Conservation (phyloP, 2,329 filamentous ascomycete species). For the Talaromyces sp. region DNA sequence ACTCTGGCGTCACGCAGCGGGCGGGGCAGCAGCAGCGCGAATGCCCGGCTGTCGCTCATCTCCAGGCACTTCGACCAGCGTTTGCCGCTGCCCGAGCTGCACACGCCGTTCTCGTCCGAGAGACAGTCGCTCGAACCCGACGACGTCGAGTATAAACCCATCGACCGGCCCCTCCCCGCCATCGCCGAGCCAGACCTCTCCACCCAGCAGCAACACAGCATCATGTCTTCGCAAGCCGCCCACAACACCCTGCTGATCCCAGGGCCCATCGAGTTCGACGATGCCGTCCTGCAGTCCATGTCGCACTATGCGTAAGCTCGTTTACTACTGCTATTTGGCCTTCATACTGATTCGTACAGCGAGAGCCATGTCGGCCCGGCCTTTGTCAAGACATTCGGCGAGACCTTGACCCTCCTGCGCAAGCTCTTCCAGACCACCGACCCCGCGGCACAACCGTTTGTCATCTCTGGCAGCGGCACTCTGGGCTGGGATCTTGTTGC, state of each 20-base stretch:
- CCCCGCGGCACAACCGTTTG: slow-evolving; percentile 78
- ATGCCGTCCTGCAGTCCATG: slow-evolving; percentile 94
- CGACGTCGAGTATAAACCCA: slow-evolving; percentile 50
- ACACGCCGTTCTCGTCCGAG: slow-evolving; percentile 61
- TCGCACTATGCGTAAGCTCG: slow-evolving; percentile 65
- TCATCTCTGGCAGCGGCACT: slow-evolving; percentile 91
- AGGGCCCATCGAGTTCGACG: slow-evolving; percentile 96
- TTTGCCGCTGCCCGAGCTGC: slow-evolving; percentile 52
- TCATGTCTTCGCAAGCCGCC: slow-evolving; percentile 55
- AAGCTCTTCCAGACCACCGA: slow-evolving; percentile 91
- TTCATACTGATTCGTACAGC: slow-evolving; percentile 42
- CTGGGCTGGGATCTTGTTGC: slow-evolving; percentile 95
- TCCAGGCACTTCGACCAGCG: slow-evolving; percentile 57
- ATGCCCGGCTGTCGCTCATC: slow-evolving; percentile 54
- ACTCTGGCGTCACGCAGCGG: slow-evolving; percentile 14
- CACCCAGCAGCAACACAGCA: slow-evolving; percentile 26
- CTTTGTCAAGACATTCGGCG: slow-evolving; percentile 88
- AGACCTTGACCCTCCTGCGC: slow-evolving; percentile 80
- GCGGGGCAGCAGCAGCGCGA: slow-evolving; percentile 17
- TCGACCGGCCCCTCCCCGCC: slow-evolving; percentile 26
- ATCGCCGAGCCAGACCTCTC: slow-evolving; percentile 16
- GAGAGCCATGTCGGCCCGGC: slow-evolving; percentile 89
- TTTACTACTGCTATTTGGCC: background rate
- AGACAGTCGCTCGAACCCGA: slow-evolving; percentile 48
- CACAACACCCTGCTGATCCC: slow-evolving; percentile 85